Evolutionary conservation across 176 grass and related monocot species (phyloP).

Genomic region (Carex pumila): DNA sequence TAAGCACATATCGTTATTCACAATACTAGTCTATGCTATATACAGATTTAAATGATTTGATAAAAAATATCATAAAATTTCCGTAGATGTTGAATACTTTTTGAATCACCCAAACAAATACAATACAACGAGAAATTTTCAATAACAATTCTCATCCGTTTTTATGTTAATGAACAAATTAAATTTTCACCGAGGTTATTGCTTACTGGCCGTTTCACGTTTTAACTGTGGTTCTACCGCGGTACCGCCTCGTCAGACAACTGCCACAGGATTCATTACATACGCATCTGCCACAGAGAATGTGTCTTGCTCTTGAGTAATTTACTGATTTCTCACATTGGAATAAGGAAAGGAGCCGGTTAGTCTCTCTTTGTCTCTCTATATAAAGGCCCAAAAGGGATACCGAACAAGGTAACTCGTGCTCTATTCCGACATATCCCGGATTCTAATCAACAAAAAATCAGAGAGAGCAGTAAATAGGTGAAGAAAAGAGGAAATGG

Average conservation of each 20-base stretch:
- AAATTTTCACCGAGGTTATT: too few species aligned
- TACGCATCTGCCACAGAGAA: not conserved
- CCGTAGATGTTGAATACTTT: too few species aligned
- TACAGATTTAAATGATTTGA: too few species aligned
- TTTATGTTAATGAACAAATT: too few species aligned
- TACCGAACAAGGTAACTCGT: not conserved
- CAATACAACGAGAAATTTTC: too few species aligned
- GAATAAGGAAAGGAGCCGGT: not conserved
- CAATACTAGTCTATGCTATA: too few species aligned
- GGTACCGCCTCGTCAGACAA: not conserved
- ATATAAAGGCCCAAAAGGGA: constrained; percentile 3
- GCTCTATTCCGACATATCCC: not conserved
- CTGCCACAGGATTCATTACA: not conserved
- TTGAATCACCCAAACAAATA: too few species aligned
- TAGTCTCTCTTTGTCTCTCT: not conserved
- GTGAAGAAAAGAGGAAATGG: constrained; percentile 23
- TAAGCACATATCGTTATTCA: too few species aligned
- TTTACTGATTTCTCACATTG: not conserved
- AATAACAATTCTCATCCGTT: too few species aligned
- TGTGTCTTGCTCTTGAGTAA: not conserved
- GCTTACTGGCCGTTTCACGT: too few species aligned
- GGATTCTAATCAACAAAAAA: not conserved
- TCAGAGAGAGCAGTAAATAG: not conserved
- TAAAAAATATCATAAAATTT: too few species aligned
- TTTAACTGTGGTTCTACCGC: not conserved